These are phyloP conservation scores for Candida anglica DNA, from an alignment of 805 yeast genomes.

Conservation along the genomic window DNA sequence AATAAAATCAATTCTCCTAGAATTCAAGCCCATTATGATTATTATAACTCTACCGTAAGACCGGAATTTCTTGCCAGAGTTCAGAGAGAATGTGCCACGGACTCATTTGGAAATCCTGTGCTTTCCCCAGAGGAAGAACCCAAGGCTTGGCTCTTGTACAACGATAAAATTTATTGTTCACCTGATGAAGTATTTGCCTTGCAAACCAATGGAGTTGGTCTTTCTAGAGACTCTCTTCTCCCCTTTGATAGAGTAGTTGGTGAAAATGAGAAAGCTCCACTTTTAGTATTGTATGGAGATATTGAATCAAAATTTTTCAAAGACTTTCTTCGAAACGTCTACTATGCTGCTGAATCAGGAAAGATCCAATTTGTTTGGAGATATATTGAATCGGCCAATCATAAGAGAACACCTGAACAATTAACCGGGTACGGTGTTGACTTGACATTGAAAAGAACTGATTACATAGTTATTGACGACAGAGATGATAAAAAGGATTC, in stretches of 20 bases:
- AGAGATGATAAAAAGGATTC: conserved; percentile 33
- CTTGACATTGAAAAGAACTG: conserved; percentile 60
- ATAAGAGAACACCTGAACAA: conserved; percentile 15
- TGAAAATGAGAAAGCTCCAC: conserved; percentile 40
- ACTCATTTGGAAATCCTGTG: conserved; percentile 26
- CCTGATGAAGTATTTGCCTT: conserved; percentile 77
- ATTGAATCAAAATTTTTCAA: conserved; percentile 46
- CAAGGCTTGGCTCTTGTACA: conserved; percentile 49
- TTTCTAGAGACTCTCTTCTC: conserved; percentile 12
- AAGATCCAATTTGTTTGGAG: conserved; percentile 76
- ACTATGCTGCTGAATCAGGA: conserved; percentile 55
- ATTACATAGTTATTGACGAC: conserved; percentile 64
- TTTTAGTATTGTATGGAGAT: conserved; percentile 67
- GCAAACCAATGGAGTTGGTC: conserved; percentile 49
- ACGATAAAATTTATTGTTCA: conserved; percentile 56
- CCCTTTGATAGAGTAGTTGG: conserved; percentile 71
- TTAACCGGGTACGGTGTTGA: conserved; percentile 67
- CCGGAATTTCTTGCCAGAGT: conserved; percentile 18
- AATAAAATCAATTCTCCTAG: conserved; percentile 55
- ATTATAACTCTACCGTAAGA: conserved; percentile 36
- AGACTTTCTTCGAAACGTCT: conserved; percentile 55
- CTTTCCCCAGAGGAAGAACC: conserved; percentile 8
- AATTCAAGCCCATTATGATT: conserved; percentile 58
- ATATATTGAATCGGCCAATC: conserved; percentile 43
- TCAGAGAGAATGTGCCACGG: conserved; percentile 20